Percentiles rank a stretch among this genome's conserved stretches.
Conservation (phyloP, 495 filamentous ascomycete genomes). For the Penicillium pulvis region DNA sequence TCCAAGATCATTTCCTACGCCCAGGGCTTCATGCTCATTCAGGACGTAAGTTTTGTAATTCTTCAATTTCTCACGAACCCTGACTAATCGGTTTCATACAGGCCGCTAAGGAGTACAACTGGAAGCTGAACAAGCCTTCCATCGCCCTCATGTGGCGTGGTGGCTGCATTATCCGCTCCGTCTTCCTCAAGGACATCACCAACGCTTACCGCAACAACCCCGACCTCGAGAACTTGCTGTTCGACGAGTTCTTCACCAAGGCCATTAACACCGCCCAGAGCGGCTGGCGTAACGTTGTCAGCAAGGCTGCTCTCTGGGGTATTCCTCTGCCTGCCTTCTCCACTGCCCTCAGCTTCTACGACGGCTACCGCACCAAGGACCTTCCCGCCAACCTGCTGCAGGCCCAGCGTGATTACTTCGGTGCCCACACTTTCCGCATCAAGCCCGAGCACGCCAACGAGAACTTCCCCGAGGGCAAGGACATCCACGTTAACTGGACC, state of each 20-base stretch:
- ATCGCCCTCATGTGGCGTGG: conserved; percentile 99
- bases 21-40: conserved; percentile 99
- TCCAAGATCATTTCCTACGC: conserved; percentile 99
- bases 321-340: conserved; percentile 95
- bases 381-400: conserved; percentile 97
- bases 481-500: conserved; percentile 99
- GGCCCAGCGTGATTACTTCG: conserved; percentile 99
- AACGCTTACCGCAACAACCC: conserved; percentile 92
- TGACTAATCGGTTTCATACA: conserved; percentile 28
- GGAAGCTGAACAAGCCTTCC: conserved; percentile 99
- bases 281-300: conserved; percentile 93
- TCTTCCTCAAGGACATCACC: conserved; percentile 99
- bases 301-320: conserved; percentile 88
- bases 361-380: conserved; percentile 93
- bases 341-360: conserved; percentile 96
- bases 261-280: conserved; percentile 95
- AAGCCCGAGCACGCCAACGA: conserved; percentile 86
- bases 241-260: conserved; percentile 99
- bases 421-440: conserved; percentile 97
- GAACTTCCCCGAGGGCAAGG: conserved; percentile 82
- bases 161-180: conserved; percentile 99
- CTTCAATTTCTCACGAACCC: neutral
- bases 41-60: conserved; percentile 67
- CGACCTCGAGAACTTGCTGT: conserved; percentile 96
- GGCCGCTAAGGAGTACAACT: conserved; percentile 92